Percentiles rank a stretch among this genome's conserved stretches.
Evolutionary conservation across 1,284 basidiomycete species (phyloP).

Genomic region (Ceraceosorus guamensis): DNA sequence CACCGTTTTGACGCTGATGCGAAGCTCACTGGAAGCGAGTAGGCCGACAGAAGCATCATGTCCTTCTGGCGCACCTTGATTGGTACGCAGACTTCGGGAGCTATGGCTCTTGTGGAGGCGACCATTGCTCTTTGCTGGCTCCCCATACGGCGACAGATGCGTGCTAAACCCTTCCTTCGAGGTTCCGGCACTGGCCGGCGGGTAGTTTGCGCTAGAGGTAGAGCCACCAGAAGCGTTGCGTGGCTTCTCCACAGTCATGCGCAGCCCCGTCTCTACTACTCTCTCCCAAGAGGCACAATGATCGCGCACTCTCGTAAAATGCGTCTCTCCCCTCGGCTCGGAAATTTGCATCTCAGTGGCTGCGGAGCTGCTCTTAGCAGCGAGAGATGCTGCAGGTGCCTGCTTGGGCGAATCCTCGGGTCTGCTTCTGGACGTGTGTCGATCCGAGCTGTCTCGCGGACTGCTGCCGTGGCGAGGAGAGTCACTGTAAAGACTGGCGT

Average conservation of each 20-base stretch:
- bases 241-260: constrained; percentile 33
- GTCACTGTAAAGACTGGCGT: too few relatives aligned
- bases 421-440: too few relatives aligned
- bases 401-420: too few relatives aligned
- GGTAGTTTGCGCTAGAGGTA: neutral
- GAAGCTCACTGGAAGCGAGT: constrained; percentile 27
- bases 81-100: neutral
- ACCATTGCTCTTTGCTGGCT: too few relatives aligned
- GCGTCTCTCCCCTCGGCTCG: constrained; percentile 24
- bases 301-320: constrained; percentile 17
- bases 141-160: too few relatives aligned
- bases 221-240: neutral
- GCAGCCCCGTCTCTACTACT: constrained; percentile 28
- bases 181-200: neutral
- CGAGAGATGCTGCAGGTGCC: too few relatives aligned
- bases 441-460: too few relatives aligned
- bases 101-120: neutral
- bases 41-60: constrained; percentile 22
- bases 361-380: too few relatives aligned
- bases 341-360: neutral
- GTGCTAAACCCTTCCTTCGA: too few relatives aligned
- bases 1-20: constrained; percentile 30
- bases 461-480: too few relatives aligned
- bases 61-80: neutral
- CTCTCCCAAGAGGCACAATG: constrained; percentile 35